A percentile compares a stretch with the other conserved stretches of the same genome.
Evolutionary conservation across 176 grass and related monocot genomes (phyloP).

Genomic region (Alopecurus myosuroides): DNA sequence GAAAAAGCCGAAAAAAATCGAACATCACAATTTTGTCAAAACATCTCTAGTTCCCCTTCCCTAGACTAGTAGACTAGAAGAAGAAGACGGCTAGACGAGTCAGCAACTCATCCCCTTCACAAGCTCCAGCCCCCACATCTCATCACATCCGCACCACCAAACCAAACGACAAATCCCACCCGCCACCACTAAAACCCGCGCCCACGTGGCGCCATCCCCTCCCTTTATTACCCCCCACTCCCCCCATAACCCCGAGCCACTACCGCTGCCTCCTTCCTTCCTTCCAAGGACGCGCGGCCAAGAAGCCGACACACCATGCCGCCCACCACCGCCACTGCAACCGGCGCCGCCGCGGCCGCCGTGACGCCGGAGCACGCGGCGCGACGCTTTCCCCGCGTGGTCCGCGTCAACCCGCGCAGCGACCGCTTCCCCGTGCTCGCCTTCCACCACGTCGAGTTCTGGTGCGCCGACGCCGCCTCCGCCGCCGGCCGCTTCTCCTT

Average conservation of each 20-base stretch:
- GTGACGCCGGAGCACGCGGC: conserved; percentile 5
- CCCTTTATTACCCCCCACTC: conserved; percentile 32
- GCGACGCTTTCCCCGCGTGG: background rate
- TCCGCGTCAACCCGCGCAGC: conserved; percentile 32
- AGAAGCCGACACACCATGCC: conserved; percentile 29
- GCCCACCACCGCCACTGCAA: conserved; percentile 3
- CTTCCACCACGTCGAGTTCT: conserved; percentile 95
- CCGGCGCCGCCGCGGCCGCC: conserved; percentile 11
- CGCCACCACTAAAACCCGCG: background rate
- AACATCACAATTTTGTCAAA: no score
- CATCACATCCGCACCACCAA: background rate
- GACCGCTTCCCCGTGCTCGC: conserved; percentile 60
- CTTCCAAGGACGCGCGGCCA: background rate
- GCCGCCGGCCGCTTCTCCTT: conserved; percentile 77
- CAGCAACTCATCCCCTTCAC: background rate
- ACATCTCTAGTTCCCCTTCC: background rate
- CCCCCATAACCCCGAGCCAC: background rate
- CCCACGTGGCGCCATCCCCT: conserved; percentile 17
- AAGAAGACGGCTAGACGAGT: background rate
- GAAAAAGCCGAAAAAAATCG: no score
- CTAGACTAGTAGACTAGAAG: no score
- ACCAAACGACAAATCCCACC: conserved; percentile 27
- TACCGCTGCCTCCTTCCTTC: background rate
- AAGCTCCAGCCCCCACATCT: background rate
- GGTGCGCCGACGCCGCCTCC: conserved; percentile 62